Evolutionary conservation across 352 stramenopile species (phyloP), one percentile per base, ranked within the genome.

Genomic region (Globisporangium paroecandrum): DNA sequence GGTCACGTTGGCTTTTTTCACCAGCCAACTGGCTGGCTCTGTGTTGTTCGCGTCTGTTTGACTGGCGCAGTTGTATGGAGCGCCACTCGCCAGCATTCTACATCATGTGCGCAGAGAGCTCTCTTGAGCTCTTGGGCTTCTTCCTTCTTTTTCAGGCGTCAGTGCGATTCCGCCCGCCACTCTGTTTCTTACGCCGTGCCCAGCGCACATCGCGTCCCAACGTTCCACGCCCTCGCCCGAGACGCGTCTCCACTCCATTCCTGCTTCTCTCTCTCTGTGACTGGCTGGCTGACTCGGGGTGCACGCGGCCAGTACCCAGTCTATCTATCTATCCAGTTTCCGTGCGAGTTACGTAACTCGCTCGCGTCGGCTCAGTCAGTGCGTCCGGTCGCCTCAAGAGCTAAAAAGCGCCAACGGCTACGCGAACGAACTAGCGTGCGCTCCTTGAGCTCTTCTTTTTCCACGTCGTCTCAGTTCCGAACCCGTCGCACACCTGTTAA

Each of bases 181-280:
- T 59, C 27, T 41, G 15, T 59, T 34, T 59, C 54, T 59, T 59
- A 59, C 54, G 54, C 54, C 27, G 54, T 41, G 54, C 27, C 27
- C 53, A 32, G 54, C 54, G 54, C 54, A 58, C 53, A 24, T 25
- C 27, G 54, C 54, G 54, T 59, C 54, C 54, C 27, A 58, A 22
- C 24, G 43, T 22, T 49, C 24, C 13, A 58, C 53, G 53, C 51
- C 54, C 54, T 49, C 43, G 2, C 43, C 9, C 43, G 43, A 49
- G 43, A 59, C 54, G 54, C 54, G 54, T 59, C 54, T 24, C 25
- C 54, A 20, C 7, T 15, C 15, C 51, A 8, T 15, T 12, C 25
- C 22, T 7, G 29, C 29, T 38, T 29, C 24, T 29, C 51, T 5
- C 22, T 32, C 54, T 27, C 0, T 22, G 54, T 43, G 25, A 36